phyloP scores from a whole-genome alignment of 2,329 filamentous ascomycete species.

The Elsinoe arachidis region DNA sequence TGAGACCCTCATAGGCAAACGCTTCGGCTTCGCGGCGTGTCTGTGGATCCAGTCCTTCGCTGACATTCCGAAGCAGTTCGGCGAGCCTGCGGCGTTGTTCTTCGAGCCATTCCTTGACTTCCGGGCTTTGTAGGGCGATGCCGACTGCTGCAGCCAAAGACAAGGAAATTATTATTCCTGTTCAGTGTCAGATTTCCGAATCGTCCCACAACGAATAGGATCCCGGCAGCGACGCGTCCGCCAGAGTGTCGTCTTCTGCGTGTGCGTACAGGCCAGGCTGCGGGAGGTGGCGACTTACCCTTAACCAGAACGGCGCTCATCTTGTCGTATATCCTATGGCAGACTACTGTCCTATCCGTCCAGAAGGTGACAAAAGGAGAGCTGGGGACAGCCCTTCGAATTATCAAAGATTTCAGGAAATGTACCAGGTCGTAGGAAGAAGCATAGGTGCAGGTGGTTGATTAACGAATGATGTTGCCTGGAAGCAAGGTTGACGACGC shows the following conservation, averaged over 20 bases:
- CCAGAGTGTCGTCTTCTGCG: background rate
- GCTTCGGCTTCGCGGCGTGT: slow-evolving; percentile 29
- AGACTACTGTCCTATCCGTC: background rate
- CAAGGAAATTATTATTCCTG: slow-evolving; percentile 55
- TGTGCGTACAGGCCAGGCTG: background rate
- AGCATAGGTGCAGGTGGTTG: background rate
- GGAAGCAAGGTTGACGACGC: slow-evolving; percentile 12
- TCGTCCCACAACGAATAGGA: background rate
- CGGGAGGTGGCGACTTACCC: slow-evolving; percentile 8
- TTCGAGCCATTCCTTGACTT: slow-evolving; percentile 54
- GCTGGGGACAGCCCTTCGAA: background rate
- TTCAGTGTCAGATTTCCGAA: slow-evolving; percentile 7
- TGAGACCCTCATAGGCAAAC: slow-evolving; percentile 29
- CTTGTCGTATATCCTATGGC: background rate
- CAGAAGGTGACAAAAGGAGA: background rate
- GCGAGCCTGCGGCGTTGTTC: slow-evolving; percentile 54
- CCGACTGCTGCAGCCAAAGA: slow-evolving; percentile 54
- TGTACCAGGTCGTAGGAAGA: background rate
- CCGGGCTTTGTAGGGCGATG: slow-evolving; percentile 54
- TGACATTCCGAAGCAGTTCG: slow-evolving; percentile 49
- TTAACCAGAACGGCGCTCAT: slow-evolving; percentile 13
- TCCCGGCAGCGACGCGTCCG: background rate
- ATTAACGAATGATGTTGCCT: slow-evolving; percentile 11
- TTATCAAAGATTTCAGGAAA: background rate
- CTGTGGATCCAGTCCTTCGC: slow-evolving; percentile 50